Evolutionary conservation across 768 basidiomycete genomes (phyloP).

Genomic region (Mycena sanguinolenta): DNA sequence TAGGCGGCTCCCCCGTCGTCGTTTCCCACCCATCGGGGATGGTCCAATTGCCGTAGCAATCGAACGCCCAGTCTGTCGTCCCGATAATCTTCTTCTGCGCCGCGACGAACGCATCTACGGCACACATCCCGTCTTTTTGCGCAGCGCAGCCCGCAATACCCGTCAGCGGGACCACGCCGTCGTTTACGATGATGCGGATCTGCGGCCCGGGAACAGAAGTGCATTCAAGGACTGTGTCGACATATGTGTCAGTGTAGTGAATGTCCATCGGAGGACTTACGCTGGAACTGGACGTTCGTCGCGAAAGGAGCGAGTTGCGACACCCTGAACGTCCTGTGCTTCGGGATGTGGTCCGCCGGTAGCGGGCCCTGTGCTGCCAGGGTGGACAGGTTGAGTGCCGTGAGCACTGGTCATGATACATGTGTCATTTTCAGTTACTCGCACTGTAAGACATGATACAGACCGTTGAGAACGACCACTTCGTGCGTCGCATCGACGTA

Average conservation of each 20-base stretch:
- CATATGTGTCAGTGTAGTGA: slow-evolving; percentile 35
- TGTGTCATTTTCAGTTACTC: not conserved
- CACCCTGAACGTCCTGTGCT: slow-evolving; percentile 74
- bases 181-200: slow-evolving; percentile 90
- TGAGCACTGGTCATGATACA: slow-evolving; percentile 63
- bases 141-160: slow-evolving; percentile 80
- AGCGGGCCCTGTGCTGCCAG: slow-evolving; percentile 82
- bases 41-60: slow-evolving; percentile 82
- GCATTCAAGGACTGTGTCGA: slow-evolving; percentile 71
- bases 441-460: not conserved
- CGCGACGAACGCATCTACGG: slow-evolving; percentile 76
- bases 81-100: slow-evolving; percentile 78
- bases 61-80: slow-evolving; percentile 81
- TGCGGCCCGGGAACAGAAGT: slow-evolving; percentile 61
- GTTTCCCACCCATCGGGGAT: slow-evolving; percentile 85
- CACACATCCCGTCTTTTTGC: slow-evolving; percentile 83
- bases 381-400: slow-evolving; percentile 85
- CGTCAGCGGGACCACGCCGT: slow-evolving; percentile 87
- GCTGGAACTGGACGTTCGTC: slow-evolving; percentile 90
- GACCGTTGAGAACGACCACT: slow-evolving; percentile 82
- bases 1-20: slow-evolving; percentile 75
- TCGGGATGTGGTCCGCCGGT: slow-evolving; percentile 78
- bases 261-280: slow-evolving; percentile 58
- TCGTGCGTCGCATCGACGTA: slow-evolving; percentile 95
- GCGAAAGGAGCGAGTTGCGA: slow-evolving; percentile 90